These are phyloP conservation scores for Saccharomyces hybrid DNA, from an alignment of 1,139 yeast species.

Conservation along the genomic window DNA sequence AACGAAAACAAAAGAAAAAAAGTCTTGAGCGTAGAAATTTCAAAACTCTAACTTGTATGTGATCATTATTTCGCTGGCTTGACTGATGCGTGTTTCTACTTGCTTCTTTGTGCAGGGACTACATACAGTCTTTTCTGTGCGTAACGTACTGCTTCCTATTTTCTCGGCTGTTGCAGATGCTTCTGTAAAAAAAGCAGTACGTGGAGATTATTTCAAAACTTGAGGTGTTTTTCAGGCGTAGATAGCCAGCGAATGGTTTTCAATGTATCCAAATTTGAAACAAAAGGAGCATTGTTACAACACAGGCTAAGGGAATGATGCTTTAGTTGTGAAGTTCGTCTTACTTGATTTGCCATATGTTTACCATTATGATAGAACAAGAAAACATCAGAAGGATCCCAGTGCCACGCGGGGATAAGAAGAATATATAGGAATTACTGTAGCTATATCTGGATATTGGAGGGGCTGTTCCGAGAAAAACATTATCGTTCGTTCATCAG, in stretches of 20 bases:
- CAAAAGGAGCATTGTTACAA: not conserved
- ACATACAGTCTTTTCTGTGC: not conserved
- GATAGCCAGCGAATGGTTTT: not conserved
- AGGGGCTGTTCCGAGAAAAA: not conserved
- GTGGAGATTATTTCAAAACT: not conserved
- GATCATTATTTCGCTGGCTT: not conserved
- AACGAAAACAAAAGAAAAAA: not conserved
- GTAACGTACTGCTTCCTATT: not conserved
- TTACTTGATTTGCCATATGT: not conserved
- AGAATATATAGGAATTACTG: not conserved
- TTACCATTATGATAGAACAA: not conserved
- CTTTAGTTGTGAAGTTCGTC: not conserved
- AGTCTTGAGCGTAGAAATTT: not conserved
- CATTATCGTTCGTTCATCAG: not conserved
- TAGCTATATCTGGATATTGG: not conserved
- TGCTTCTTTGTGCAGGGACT: slow-evolving; percentile 1
- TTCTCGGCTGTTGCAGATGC: not conserved
- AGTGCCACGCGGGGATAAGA: not conserved
- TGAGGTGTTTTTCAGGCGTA: not conserved
- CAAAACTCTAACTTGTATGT: not conserved
- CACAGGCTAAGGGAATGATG: not conserved
- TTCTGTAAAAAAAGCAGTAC: not conserved
- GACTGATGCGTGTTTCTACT: not conserved
- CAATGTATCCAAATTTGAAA: not conserved
- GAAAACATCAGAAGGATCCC: not conserved